Evolutionary conservation across 2,329 filamentous ascomycete species (phyloP), one percentile per base, ranked within the genome.

Genomic region (Ilyonectria mors-panacis): DNA sequence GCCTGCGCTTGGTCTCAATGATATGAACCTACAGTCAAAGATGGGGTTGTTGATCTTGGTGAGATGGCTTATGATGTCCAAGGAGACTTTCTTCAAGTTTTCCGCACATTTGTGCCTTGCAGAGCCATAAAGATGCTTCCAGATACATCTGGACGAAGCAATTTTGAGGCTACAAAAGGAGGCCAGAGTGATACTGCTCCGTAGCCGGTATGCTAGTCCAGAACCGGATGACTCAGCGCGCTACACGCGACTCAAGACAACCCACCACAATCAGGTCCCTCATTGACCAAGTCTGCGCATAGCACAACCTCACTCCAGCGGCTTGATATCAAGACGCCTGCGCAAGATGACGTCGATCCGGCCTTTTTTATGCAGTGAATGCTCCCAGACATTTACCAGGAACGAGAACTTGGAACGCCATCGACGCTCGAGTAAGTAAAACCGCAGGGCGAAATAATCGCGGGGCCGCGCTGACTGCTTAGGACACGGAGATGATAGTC

Each of bases 331-430:
- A 15, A 26, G 13, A 23, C 6, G 4, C 26, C 26, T 2, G 17
- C 47, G 7, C 47, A 50, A n/a, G 15, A 57, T 59, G 56, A 37
- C n/a, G 21, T 59, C 56, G 12, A 39, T 39, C 4, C 23, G 56
- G 15, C 44, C 56, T 13, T 59, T 59, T 37, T 59, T 42, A n/a
- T 58, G 55, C 39, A 44, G 30, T 17, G 23, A 45, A 37, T 59
- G 56, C n/a, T 37, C 44, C 5, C 56, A 59, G 21, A 59, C 56
- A 17, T 48, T 48, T 17, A 50, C 56, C 13, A 10, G 56, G 8
- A 56, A 74, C 66, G 73, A 73, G 63, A 75, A 74, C 30, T 23
- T 73, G 45, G 68, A 63, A 51, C 71, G 73, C 10, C 73, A 75
- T 33, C 66, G 63, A 45, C 73, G 72, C 12, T 70, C 73, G 12